Evolutionary conservation across 1,139 yeast genomes (phyloP).

Genomic region (Taphrina confusa): DNA sequence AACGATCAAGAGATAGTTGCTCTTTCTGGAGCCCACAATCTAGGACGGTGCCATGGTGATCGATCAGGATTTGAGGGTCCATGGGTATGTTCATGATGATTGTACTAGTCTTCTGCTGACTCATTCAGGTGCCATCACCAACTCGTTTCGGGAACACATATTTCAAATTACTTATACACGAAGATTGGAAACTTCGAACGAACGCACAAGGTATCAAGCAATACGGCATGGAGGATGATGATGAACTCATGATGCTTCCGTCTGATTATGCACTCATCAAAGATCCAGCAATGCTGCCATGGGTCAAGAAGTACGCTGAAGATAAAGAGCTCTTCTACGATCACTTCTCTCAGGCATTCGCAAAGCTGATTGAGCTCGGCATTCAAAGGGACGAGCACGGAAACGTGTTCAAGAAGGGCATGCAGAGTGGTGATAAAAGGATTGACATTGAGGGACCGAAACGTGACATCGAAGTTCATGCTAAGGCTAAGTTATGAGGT

Average conservation of each 20-base stretch:
- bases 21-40: slow-evolving; percentile 75
- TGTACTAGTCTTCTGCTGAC: not conserved
- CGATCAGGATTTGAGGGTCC: slow-evolving; percentile 77
- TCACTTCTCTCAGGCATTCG: slow-evolving; percentile 71
- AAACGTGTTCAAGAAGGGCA: slow-evolving; percentile 35
- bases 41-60: slow-evolving; percentile 57
- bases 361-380: slow-evolving; percentile 73
- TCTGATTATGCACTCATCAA: slow-evolving; percentile 74
- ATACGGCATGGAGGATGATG: slow-evolving; percentile 58
- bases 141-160: slow-evolving; percentile 81
- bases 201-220: slow-evolving; percentile 29
- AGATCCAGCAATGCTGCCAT: slow-evolving; percentile 64
- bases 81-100: slow-evolving; percentile 54
- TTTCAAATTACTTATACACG: slow-evolving; percentile 64
- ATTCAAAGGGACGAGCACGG: slow-evolving; percentile 46
- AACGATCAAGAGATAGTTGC: slow-evolving; percentile 83
- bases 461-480: slow-evolving; percentile 20
- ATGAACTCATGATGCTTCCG: slow-evolving; percentile 86
- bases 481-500: slow-evolving; percentile 21
- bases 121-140: slow-evolving; percentile 58
- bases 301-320: slow-evolving; percentile 70
- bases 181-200: slow-evolving; percentile 66
- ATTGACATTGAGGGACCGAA: slow-evolving; percentile 28
- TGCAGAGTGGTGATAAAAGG: slow-evolving; percentile 29
- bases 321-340: slow-evolving; percentile 69